phyloP scores from a whole-genome alignment of 805 yeast genomes.

The Kazachstania psychrophila region DNA sequence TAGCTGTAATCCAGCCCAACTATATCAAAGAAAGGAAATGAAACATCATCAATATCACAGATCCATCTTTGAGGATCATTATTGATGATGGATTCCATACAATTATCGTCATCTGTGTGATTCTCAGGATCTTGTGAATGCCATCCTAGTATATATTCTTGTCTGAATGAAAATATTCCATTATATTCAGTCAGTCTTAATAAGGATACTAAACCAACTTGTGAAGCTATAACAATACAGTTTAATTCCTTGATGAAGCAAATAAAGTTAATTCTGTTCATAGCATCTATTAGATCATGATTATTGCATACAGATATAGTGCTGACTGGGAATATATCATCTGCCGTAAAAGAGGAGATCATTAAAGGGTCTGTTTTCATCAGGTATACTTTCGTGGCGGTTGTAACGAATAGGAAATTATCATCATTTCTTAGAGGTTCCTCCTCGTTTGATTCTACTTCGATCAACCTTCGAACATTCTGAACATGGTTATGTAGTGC shows the following conservation, averaged over 20 bases:
- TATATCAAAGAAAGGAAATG: constrained; percentile 14
- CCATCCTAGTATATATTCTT: constrained; percentile 25
- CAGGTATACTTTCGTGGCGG: constrained; percentile 8
- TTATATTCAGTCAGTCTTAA: constrained; percentile 21
- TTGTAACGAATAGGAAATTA: constrained; percentile 15
- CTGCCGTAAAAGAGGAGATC: constrained; percentile 15
- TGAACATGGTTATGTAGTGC: constrained; percentile 12
- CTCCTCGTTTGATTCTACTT: constrained; percentile 4
- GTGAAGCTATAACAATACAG: constrained; percentile 22
- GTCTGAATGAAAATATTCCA: constrained; percentile 25
- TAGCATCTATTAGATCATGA: constrained; percentile 1
- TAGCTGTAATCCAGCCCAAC: constrained; percentile 18
- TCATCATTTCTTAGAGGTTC: constrained; percentile 10
- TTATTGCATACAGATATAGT: constrained; percentile 8
- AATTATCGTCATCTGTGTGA: constrained; percentile 2
- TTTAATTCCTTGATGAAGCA: constrained; percentile 21
- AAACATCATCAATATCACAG: constrained; percentile 16
- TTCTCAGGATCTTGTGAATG: constrained; percentile 12
- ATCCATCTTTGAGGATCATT: background rate
- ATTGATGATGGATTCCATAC: constrained; percentile 3
- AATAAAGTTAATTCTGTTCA: constrained; percentile 16
- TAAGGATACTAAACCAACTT: constrained; percentile 19
- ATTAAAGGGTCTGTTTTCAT: constrained; percentile 18
- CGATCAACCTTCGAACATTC: constrained; percentile 13
- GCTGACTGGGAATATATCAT: constrained; percentile 17